Conservation (phyloP, 2,329 filamentous ascomycete species). For the Fusarium anguioides region DNA sequence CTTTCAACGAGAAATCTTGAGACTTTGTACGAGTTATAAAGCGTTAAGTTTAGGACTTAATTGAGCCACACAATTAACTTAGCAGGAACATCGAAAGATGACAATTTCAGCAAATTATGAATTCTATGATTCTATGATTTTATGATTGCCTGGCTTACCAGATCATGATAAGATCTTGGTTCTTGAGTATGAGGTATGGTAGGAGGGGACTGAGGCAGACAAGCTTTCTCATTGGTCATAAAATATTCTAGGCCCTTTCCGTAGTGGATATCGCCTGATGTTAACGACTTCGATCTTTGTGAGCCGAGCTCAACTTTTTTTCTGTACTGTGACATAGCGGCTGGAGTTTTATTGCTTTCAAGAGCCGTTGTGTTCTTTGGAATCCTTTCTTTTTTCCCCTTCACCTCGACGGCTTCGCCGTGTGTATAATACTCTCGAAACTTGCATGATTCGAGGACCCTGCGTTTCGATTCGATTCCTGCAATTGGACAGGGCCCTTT, state of each 20-base stretch:
- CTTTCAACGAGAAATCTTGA: no score
- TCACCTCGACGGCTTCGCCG: not conserved
- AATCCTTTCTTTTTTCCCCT: not conserved
- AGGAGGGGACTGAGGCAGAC: constrained; percentile 9
- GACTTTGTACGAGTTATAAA: no score
- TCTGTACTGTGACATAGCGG: not conserved
- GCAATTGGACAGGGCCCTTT: constrained; percentile 1
- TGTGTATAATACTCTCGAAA: not conserved
- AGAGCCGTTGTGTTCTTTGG: not conserved
- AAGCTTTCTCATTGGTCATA: constrained; percentile 19
- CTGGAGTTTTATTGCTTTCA: not conserved
- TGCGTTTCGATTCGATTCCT: constrained; percentile 20
- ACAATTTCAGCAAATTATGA: not conserved
- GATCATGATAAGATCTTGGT: no score
- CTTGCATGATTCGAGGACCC: not conserved
- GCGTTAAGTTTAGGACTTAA: no score
- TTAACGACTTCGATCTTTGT: constrained; percentile 23
- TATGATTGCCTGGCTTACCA: no score
- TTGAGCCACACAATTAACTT: no score
- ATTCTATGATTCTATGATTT: not conserved
- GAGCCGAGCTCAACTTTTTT: constrained; percentile 18
- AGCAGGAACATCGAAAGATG: no score
- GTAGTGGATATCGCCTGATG: constrained; percentile 31
- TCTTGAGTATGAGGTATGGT: no score
- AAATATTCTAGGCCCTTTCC: constrained; percentile 3